These are phyloP conservation scores for Plantago lanceolata DNA, from an alignment of 305 asterid species.

Conservation along the genomic window DNA sequence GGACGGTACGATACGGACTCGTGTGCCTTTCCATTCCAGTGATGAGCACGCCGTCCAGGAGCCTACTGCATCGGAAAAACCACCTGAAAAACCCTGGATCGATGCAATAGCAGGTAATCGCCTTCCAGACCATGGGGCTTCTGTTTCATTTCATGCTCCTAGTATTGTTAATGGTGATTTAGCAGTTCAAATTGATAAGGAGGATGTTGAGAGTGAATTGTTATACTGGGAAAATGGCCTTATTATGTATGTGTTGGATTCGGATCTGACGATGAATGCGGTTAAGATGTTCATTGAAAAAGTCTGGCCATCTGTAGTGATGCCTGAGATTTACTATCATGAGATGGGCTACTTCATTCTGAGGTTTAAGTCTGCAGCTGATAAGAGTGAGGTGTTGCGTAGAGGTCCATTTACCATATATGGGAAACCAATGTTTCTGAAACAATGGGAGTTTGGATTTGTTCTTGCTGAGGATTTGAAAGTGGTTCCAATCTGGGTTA, in stretches of 20 bases:
- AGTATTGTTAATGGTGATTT: background rate
- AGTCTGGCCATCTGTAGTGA: background rate
- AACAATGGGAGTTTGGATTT: no score
- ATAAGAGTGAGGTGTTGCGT: background rate
- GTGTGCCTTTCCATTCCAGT: no score
- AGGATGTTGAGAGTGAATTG: background rate
- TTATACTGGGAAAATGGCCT: background rate
- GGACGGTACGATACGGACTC: no score
- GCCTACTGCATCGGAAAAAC: no score
- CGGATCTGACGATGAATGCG: background rate
- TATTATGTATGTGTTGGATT: background rate
- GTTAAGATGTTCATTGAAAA: background rate
- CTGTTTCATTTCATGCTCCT: background rate
- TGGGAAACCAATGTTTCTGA: background rate
- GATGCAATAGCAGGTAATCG: no score
- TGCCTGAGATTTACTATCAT: background rate
- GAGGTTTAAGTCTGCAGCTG: background rate
- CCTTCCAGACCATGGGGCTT: no score
- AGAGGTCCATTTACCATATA: background rate
- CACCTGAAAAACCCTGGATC: no score
- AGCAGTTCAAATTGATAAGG: background rate
- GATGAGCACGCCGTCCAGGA: no score
- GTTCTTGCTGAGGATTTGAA: no score
- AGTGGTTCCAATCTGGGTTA: background rate
- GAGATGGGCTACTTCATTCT: background rate